Base-by-base conservation (phyloP, 208 protist species). In the Novymonas esmeraldas region DNA sequence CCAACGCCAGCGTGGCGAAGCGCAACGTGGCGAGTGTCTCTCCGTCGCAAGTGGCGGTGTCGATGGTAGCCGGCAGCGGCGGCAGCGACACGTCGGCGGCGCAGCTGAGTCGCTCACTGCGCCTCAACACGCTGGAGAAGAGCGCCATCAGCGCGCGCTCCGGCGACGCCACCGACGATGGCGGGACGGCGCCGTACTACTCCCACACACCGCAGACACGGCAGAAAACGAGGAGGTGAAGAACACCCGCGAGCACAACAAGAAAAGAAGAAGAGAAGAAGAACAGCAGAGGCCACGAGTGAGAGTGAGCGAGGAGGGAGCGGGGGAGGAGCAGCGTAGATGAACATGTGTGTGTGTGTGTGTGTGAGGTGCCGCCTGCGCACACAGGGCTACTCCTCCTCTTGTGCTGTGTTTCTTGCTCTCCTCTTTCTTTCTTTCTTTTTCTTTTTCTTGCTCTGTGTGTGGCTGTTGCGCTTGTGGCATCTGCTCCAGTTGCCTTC, bases 1-100 rank as follows among this genome's bases (percentile, higher is more conserved):
- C 36, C 22, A 24, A 29, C 22, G 13, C 49, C 1, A 44, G 38
- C 16, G 39, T 36, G 56, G 24, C 20, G 38, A 42, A 22, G 3
- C 46, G 48, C 45, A 50, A 28, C 1, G 14, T 39, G 4, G 20
- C 26, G 6, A 61, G 49, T 26, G 59, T 52, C 0, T 60, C 68
- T 31, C 44, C 68, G 44, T 61, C 68, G 24, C 44, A 67, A 36
- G 51, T 74, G 39, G 26, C 18, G 10, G 16, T 74, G 6, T 48
- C 68, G 3, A 28, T 74, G 29, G 16, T 56, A 9, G 31, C 18
- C n/a, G 41, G 26, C n/a, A 14, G 24, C n/a, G 41, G 26, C n/a
- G 20, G 42, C 3, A 28, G 14, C 42, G 33, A 52, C 18, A 54
- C 51, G 11, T 29, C 68, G 4, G 14, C 33, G 16, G 38, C 34